Evolutionary conservation across 257 asterid genomes (phyloP).

Genomic region (Gentiana dahurica): DNA sequence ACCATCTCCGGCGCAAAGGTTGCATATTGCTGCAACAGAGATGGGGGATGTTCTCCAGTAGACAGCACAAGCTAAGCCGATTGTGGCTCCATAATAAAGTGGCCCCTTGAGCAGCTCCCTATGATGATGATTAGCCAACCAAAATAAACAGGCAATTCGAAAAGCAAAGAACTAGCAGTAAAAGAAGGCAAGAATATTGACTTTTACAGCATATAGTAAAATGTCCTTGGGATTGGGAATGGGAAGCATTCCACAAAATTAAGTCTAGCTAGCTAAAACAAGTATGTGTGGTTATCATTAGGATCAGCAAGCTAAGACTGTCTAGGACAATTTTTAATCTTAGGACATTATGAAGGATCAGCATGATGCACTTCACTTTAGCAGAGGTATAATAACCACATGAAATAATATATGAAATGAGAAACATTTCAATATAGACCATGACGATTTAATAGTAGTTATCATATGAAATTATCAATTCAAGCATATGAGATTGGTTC

Average conservation of each 20-base stretch:
- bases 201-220: not conserved
- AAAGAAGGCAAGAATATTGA: too few relatives aligned
- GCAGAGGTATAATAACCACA: too few relatives aligned
- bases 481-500: not conserved
- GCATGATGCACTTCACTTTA: too few relatives aligned
- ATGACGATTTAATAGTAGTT: too few relatives aligned
- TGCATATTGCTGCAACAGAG: conserved; percentile 76
- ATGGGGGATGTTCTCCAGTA: conserved; percentile 93
- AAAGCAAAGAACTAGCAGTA: conserved; percentile 9
- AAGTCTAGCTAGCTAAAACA: too few relatives aligned
- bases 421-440: too few relatives aligned
- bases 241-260: not conserved
- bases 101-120: conserved; percentile 99
- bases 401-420: too few relatives aligned
- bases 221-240: not conserved
- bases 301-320: too few relatives aligned
- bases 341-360: too few relatives aligned
- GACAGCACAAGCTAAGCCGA: conserved; percentile 60
- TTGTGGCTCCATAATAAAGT: conserved; percentile 68
- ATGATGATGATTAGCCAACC: conserved; percentile 14
- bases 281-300: too few relatives aligned
- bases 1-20: conserved; percentile 98
- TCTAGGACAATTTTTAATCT: too few relatives aligned
- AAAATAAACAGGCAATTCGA: not conserved
- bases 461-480: too few relatives aligned